Conservation (phyloP, 2,329 filamentous ascomycete species). For the Cryoendolithus antarcticus region DNA sequence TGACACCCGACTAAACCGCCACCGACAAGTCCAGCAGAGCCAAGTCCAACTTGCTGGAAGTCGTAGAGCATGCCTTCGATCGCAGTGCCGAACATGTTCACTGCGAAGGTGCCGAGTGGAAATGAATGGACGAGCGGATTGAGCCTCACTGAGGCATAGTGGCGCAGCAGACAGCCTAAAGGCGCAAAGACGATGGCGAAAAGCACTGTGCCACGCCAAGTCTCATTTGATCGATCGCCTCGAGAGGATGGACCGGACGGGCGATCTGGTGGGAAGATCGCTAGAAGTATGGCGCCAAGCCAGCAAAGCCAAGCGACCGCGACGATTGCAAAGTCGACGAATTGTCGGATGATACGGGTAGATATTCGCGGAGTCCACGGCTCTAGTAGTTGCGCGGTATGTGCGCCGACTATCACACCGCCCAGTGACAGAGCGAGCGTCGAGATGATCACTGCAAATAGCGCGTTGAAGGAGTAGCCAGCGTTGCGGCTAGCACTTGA, state of each 20-base stretch:
- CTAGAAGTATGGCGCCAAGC: conserved; percentile 63
- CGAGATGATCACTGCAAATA: conserved; percentile 60
- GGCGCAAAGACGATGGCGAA: conserved; percentile 78
- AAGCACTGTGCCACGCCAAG: conserved; percentile 63
- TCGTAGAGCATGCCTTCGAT: conserved; percentile 68
- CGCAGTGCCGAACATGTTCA: conserved; percentile 66
- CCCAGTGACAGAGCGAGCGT: conserved; percentile 60
- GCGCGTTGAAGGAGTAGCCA: conserved; percentile 73
- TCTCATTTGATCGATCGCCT: conserved; percentile 32
- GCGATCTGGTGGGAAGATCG: conserved; percentile 56
- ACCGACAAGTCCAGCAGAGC: conserved; percentile 26
- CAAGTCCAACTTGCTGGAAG: conserved; percentile 50
- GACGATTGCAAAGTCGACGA: conserved; percentile 52
- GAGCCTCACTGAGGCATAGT: conserved; percentile 58
- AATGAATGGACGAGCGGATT: conserved; percentile 57
- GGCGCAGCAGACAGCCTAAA: conserved; percentile 61
- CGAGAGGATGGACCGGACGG: conserved; percentile 19
- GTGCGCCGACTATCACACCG: conserved; percentile 59
- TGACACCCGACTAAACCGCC: conserved; percentile 32
- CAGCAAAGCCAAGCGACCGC: conserved; percentile 61
- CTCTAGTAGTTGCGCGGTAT: conserved; percentile 55
- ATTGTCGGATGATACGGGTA: conserved; percentile 41
- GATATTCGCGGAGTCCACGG: conserved; percentile 48
- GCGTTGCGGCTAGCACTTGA: conserved; percentile 42
- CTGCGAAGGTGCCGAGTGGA: conserved; percentile 73